Percentiles rank a stretch among this genome's conserved stretches.
Evolutionary conservation across 2,329 filamentous ascomycete species (phyloP).

Genomic region (Lachnellula subtilissima): DNA sequence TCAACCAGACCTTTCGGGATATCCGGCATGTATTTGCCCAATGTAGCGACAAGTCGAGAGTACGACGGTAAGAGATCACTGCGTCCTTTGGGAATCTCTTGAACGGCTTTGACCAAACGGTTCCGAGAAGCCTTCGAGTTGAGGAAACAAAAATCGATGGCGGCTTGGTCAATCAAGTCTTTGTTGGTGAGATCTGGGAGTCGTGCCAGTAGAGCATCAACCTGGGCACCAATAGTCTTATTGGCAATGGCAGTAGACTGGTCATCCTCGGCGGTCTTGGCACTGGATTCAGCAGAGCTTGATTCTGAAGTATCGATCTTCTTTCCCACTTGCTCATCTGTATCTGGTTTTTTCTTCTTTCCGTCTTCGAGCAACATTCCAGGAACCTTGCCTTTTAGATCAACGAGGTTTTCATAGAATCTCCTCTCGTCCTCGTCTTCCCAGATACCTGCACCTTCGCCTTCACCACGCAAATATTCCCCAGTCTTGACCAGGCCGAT

Average conservation of each 20-base stretch:
- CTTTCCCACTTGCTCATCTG: conserved; percentile 77
- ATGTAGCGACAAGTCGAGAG: conserved; percentile 85
- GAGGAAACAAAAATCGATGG: conserved; percentile 95
- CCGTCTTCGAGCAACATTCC: conserved; percentile 87
- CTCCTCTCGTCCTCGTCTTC: conserved; percentile 96
- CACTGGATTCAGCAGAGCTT: conserved; percentile 37
- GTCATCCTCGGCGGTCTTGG: conserved; percentile 63
- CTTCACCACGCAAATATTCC: conserved; percentile 85
- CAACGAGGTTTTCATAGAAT: conserved; percentile 95
- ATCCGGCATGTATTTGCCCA: conserved; percentile 91
- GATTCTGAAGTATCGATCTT: conserved; percentile 54
- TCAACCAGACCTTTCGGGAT: conserved; percentile 87
- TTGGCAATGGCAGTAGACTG: conserved; percentile 93
- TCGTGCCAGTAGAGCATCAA: conserved; percentile 81
- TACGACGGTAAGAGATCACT: conserved; percentile 88
- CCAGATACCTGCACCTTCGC: conserved; percentile 92
- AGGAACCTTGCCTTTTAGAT: conserved; percentile 92
- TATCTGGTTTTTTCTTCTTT: conserved; percentile 86
- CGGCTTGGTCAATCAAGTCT: conserved; percentile 84
- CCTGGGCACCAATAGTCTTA: conserved; percentile 95
- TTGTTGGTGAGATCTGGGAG: conserved; percentile 91
- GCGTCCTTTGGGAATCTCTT: conserved; percentile 90
- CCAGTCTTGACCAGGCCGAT: conserved; percentile 93
- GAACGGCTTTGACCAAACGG: conserved; percentile 83
- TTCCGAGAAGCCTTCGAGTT: conserved; percentile 98